A percentile compares a stretch with the other conserved stretches of the same genome.
Evolutionary conservation across 768 basidiomycete genomes (phyloP).

Genomic region (Termitomyces titanicus): DNA sequence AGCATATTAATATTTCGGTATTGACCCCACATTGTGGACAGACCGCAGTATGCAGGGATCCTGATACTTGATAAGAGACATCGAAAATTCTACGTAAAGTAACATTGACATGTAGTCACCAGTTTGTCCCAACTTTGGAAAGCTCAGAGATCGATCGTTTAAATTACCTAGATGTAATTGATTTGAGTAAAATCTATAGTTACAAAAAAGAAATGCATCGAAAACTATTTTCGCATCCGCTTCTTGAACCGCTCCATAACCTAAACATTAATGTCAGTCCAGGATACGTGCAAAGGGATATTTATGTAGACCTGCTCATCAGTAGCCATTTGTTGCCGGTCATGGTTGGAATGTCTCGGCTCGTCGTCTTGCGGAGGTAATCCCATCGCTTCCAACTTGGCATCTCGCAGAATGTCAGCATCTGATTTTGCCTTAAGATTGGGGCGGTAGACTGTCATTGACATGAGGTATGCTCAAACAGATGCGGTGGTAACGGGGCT

Average conservation of each 20-base stretch:
- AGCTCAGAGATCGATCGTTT: not conserved
- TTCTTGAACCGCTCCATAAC: conserved; percentile 99
- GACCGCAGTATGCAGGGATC: too few relatives aligned
- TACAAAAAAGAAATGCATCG: conserved; percentile 5
- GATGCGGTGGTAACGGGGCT: conserved; percentile 23
- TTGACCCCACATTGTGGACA: not conserved
- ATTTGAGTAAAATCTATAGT: conserved; percentile 2
- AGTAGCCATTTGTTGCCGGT: conserved; percentile 78
- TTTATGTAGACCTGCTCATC: conserved; percentile 72
- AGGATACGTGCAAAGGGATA: not conserved
- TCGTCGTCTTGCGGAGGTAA: conserved; percentile 54
- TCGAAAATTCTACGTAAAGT: not conserved
- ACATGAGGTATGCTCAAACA: conserved; percentile 1
- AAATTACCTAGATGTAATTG: not conserved
- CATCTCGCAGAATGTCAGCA: conserved; percentile 82
- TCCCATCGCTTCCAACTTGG: conserved; percentile 84
- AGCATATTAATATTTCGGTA: not conserved
- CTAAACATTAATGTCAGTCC: conserved; percentile 29
- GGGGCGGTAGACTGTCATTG: conserved; percentile 72
- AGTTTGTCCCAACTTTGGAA: too few relatives aligned
- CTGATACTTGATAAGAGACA: not conserved
- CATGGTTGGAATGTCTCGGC: conserved; percentile 43
- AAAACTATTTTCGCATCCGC: conserved; percentile 71
- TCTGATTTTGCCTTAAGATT: conserved; percentile 83
- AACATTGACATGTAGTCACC: not conserved